Base-by-base conservation (phyloP, 23 red algal genomes). In the Cyanidium caldarium region DNA sequence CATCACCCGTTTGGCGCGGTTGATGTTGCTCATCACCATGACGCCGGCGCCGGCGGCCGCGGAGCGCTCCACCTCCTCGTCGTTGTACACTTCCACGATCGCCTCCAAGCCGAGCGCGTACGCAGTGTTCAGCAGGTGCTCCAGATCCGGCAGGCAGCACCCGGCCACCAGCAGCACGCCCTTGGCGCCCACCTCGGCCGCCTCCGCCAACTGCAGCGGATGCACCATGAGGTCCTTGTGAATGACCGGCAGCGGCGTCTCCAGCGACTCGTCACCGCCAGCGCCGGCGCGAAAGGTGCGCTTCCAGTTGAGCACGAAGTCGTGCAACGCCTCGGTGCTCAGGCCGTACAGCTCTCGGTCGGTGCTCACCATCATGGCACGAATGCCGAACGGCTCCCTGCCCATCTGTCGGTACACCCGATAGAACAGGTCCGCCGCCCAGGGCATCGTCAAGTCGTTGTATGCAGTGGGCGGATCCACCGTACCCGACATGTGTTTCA, bases 11-110 rank as follows among this genome's bases (percentile, higher is more conserved):
- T 35, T 70, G 2, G 72, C 25, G 29, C 92, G 85, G 77, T 84
- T 73, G 33, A 69, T 69, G 38, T 98, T 88, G 3, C 65, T 86
- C 10, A 98, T 46, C 23, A 75, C 72, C n/a, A 88, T 39, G 2
- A 86, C 72, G n/a, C 83, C 82, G 16, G 92, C 92, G 23, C 92
- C 92, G 65, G 80, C 79, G 65, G 88, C 92, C 58, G 88, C 45
- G 1, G 92, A 84, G 43, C 83, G 80, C 16, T 85, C 80, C n/a
- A 70, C 38, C 72, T 98, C 92, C 36, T 83, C 34, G 56, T 85
- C 80, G 12, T 80, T 88, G 38, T 88, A 78, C 39, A 80, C 83
- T 72, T 98, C 92, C n/a, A 98, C 80, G 45, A 98, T 56, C 14
- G 80, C 70, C 72, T 98, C 92, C 2, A 98, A 26, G 26, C 92